Evolutionary conservation across 2,329 filamentous ascomycete genomes (phyloP), one percentile per base, ranked within the genome.

Genomic region (Pseudogymnoascus sp.): DNA sequence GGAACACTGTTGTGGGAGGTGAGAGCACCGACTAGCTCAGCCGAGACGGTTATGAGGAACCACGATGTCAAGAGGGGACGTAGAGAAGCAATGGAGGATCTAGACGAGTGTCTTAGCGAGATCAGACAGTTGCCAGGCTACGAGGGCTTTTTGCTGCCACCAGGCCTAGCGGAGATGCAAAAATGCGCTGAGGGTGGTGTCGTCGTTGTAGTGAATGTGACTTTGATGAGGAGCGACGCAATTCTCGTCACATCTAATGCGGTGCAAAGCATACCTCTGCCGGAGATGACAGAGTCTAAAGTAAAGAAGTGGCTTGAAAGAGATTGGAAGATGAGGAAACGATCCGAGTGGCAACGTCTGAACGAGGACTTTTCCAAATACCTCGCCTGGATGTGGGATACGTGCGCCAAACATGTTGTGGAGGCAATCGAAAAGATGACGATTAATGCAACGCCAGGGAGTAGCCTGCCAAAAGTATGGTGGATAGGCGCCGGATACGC

Each of bases 401-500:
- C 5, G 9, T 12, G 11, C 12, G 12, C 1, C 2, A 11, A 14
- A 4, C 18, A 18, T 18, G 18, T 18, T 18, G 18, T 18, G 18
- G 18, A 18, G 18, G 18, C 18, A 18, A 18, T 18, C 18, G 18
- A 18, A 18, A 18, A 18, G 18, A 18, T 18, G 18, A 18, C 18
- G 18, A 18, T 18, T 18, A 18, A 18, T 18, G 18, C 18, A 18
- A 18, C 18, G 18, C 18, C 18, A 18, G 18, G 18, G 18, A 18
- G 18, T 18, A 18, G 18, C 35, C 4, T 36, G 11, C 35, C 35
- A 11, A 36, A 58, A 25, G 50, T 63, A 6, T 61, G 59, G 58
- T 63, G 61, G 61, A 63, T 63, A 16, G 58, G 58, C 20, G 47
- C 61, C 8, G 59, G 59, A 1, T 30, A 58, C 2, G 37, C 38